Conservation (phyloP, 2,329 filamentous ascomycete genomes). For the Fusarium sambucinum region DNA sequence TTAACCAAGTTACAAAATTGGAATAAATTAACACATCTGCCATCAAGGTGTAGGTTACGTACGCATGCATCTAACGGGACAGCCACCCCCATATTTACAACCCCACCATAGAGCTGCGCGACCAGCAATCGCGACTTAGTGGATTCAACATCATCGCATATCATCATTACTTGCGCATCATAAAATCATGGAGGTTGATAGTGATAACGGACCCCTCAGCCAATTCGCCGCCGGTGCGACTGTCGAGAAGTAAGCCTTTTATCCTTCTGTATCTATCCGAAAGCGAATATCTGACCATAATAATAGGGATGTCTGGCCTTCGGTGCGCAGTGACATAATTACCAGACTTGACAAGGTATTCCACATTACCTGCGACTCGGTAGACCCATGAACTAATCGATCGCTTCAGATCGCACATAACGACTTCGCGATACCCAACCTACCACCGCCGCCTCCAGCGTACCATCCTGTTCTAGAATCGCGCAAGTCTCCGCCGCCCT, state of each 20-base stretch:
- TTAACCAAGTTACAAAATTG: background rate
- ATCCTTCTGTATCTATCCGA: conserved; percentile 18
- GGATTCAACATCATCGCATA: conserved; percentile 26
- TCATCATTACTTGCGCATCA: conserved; percentile 32
- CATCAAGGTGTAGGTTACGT: conserved; percentile 1
- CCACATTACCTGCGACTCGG: background rate
- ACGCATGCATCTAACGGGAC: conserved; percentile 48
- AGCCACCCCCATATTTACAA: conserved; percentile 47
- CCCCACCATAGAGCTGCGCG: conserved; percentile 43
- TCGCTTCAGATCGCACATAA: conserved; percentile 74
- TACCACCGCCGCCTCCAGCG: conserved; percentile 60
- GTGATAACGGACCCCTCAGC: conserved; percentile 62
- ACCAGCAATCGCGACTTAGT: conserved; percentile 20
- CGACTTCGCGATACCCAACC: conserved; percentile 78
- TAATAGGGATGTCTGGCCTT: conserved; percentile 78
- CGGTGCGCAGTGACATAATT: conserved; percentile 73
- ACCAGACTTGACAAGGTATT: conserved; percentile 73
- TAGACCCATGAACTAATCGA: conserved; percentile 5
- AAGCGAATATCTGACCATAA: conserved; percentile 41
- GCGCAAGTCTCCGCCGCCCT: conserved; percentile 58
- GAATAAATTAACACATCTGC: background rate
- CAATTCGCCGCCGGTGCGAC: conserved; percentile 63
- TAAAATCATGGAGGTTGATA: conserved; percentile 66
- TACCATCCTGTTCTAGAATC: conserved; percentile 57
- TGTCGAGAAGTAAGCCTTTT: conserved; percentile 66